Conservation (phyloP, 345 rosid genomes). For the Toxicodendron radicans region DNA sequence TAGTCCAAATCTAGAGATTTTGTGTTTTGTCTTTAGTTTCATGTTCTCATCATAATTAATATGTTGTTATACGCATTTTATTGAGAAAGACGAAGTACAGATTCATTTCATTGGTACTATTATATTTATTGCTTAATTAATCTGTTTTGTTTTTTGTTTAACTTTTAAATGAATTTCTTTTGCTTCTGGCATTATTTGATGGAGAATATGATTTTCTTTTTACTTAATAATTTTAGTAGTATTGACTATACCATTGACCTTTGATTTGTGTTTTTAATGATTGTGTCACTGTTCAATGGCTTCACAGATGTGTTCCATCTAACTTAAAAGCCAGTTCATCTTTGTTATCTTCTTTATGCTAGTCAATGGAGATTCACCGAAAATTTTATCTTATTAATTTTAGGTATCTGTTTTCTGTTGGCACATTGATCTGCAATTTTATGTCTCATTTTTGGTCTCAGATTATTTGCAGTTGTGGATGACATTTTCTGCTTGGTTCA, state of each 20-base stretch:
- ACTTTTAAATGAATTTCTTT: neutral
- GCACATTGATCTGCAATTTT: neutral
- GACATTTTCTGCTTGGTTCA: slow-evolving; percentile 95
- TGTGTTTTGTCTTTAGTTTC: neutral
- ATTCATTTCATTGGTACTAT: neutral
- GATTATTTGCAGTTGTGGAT: slow-evolving; percentile 87
- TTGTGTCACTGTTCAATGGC: neutral
- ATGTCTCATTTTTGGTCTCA: slow-evolving; percentile 23
- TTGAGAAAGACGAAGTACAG: slow-evolving; percentile 15
- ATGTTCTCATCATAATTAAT: neutral
- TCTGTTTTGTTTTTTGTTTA: neutral
- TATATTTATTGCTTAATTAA: neutral
- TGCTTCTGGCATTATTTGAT: neutral
- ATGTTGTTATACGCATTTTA: neutral
- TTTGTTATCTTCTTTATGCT: neutral
- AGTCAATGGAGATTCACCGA: neutral
- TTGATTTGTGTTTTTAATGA: neutral
- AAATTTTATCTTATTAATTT: neutral
- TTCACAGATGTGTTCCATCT: neutral
- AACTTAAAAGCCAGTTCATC: neutral
- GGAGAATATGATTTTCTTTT: neutral
- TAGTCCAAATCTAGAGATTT: slow-evolving; percentile 17
- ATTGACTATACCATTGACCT: no score
- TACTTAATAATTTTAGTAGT: no score
- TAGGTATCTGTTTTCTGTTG: neutral